Evolutionary conservation across 139 green algal genomes (phyloP).

Genomic region (Yamagishiella unicocca): DNA sequence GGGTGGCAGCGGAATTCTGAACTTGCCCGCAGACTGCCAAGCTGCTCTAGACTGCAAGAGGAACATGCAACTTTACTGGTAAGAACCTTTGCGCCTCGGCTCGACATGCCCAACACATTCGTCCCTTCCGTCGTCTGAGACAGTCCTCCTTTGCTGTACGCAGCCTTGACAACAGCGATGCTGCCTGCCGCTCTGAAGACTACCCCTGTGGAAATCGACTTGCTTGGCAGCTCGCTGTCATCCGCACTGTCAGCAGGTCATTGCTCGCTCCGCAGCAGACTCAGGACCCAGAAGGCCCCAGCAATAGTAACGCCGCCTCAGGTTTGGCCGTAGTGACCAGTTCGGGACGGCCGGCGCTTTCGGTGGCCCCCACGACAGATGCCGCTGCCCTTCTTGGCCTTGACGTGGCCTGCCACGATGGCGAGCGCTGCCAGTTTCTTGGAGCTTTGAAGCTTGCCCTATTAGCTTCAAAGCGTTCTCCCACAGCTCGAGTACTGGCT

Average conservation of each 20-base stretch:
- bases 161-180: constrained; percentile 36
- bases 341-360: neutral
- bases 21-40: too few species aligned
- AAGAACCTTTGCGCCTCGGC: too few species aligned
- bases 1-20: too few species aligned
- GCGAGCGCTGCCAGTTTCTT: constrained; percentile 36
- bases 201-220: constrained; percentile 14
- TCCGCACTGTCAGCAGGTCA: neutral
- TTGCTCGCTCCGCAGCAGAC: neutral
- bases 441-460: neutral
- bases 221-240: neutral
- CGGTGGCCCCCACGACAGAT: neutral
- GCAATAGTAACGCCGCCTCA: neutral
- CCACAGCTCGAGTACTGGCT: neutral
- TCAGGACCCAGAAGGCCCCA: neutral
- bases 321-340: neutral
- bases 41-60: too few species aligned
- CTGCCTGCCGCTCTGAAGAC: constrained; percentile 12
- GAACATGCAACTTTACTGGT: constrained; percentile 23
- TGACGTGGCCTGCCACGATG: neutral
- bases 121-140: too few species aligned
- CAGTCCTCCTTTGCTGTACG: neutral
- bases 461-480: neutral
- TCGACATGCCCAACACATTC: too few species aligned
- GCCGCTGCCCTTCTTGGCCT: constrained; percentile 11